Base-by-base conservation (phyloP, 768 basidiomycete species). In the Asterophora lycoperdoides region DNA sequence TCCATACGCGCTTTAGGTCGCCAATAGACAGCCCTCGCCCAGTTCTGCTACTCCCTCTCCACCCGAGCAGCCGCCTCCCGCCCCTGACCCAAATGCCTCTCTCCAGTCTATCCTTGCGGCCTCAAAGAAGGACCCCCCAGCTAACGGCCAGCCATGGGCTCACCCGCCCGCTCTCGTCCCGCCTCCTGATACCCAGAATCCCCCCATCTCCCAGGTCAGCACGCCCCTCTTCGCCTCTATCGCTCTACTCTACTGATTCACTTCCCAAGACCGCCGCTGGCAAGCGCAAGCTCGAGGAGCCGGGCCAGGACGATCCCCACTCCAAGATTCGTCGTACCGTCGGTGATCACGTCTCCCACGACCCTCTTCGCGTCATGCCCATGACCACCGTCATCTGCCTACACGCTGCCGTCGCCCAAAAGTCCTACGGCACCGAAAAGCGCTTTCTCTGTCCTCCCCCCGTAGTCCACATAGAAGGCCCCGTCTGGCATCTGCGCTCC, bases 391-490 rank as follows among this genome's bases (percentile, higher is more conserved):
- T 93, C 28, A 81, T 91, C 53, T 92, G 89, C 57, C 75, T 93
- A 45, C 93, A 95, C 61, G 91, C 93, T 19, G 90, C 89, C 28
- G 91, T 93, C 43, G 93, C 91, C 1, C 93, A 96, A 71, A 96
- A 96, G 71, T 93, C 91, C 9, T 96, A 96, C 63, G 91, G 91
- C 44, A 91, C 86, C 65, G 93, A 96, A 72, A 93, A 94, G 66
- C 86, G 93, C 49, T 93, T 94, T 63, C 79, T 97, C 32, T 92
- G 89, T 60, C 93, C 93, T 8, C 93, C 93, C 3, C 93, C 93
- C 8, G 81, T 95, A 49, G 90, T 97, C 26, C 89, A 91, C 57
- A 90, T 94, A 55, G 89, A 92, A 59, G 91, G 92, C 15, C 89
- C 93, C 2, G 82, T 86, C 33, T 84, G 84, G 81, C 86, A 88